phyloP scores from a whole-genome alignment of 805 yeast species.

The Lipomyces oligophaga region DNA sequence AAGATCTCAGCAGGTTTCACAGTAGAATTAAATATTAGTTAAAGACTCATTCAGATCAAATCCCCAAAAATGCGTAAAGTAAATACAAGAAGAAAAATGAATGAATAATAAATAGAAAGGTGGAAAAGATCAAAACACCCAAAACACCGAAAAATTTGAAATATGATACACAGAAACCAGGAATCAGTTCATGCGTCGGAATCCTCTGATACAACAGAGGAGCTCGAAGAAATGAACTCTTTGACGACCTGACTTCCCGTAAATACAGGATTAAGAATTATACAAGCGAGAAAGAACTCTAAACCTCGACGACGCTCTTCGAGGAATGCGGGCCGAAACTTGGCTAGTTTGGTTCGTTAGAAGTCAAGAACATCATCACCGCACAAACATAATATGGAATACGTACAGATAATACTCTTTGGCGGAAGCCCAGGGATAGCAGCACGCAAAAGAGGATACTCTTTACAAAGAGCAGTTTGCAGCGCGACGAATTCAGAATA shows the following conservation, averaged over 20 bases:
- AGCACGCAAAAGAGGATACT: constrained; percentile 39
- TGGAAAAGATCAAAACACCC: background rate
- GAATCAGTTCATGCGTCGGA: background rate
- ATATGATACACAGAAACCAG: background rate
- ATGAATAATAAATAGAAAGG: background rate
- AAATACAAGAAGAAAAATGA: background rate
- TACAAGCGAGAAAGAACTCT: constrained; percentile 45
- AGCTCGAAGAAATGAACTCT: constrained; percentile 32
- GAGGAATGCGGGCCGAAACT: constrained; percentile 38
- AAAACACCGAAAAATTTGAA: background rate
- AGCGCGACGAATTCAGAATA: constrained; percentile 61
- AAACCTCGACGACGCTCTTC: constrained; percentile 43
- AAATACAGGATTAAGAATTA: constrained; percentile 44
- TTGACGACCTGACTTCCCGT: constrained; percentile 37
- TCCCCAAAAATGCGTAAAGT: background rate
- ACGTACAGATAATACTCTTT: constrained; percentile 36
- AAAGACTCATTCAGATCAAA: background rate
- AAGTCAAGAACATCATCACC: constrained; percentile 26
- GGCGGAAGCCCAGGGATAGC: constrained; percentile 49
- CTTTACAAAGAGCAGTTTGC: constrained; percentile 39
- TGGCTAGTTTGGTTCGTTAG: constrained; percentile 26
- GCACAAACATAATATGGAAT: background rate
- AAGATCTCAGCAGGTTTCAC: too few species aligned
- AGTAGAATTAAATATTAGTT: too few species aligned
- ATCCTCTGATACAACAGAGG: background rate